Conservation (phyloP, 108 stramenopile genomes). For the Poteriospumella lacustris region DNA sequence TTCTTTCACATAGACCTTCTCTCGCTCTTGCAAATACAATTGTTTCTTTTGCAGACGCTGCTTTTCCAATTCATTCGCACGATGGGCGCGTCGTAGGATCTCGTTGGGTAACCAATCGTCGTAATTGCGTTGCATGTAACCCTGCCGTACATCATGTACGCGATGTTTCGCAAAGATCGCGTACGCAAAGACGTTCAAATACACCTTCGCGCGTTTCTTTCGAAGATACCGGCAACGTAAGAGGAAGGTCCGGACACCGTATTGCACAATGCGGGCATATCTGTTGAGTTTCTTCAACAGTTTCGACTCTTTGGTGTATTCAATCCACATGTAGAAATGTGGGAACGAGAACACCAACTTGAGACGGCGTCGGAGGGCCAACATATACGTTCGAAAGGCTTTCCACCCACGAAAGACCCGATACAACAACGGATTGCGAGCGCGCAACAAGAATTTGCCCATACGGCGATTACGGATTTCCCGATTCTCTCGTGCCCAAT, state of each 20-base stretch:
- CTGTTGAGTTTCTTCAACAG: not conserved
- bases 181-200: no score
- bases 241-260: no score
- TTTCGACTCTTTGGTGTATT: not conserved
- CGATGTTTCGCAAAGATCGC: no score
- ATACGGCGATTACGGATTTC: no score
- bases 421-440: not conserved
- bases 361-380: not conserved
- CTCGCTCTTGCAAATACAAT: not conserved
- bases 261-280: not conserved
- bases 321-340: conserved; percentile 17
- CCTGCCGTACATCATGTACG: no score
- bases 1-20: not conserved
- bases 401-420: not conserved
- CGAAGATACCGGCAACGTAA: no score
- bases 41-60: not conserved
- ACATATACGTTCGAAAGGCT: not conserved
- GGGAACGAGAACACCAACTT: not conserved
- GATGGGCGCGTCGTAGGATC: not conserved
- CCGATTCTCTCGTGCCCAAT: not conserved
- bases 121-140: no score
- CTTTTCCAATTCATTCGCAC: conserved; percentile 5
- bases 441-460: not conserved
- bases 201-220: no score
- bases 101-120: conserved; percentile 20